Evolutionary conservation across 495 filamentous ascomycete genomes (phyloP).

Genomic region (Xylaria intraflava): DNA sequence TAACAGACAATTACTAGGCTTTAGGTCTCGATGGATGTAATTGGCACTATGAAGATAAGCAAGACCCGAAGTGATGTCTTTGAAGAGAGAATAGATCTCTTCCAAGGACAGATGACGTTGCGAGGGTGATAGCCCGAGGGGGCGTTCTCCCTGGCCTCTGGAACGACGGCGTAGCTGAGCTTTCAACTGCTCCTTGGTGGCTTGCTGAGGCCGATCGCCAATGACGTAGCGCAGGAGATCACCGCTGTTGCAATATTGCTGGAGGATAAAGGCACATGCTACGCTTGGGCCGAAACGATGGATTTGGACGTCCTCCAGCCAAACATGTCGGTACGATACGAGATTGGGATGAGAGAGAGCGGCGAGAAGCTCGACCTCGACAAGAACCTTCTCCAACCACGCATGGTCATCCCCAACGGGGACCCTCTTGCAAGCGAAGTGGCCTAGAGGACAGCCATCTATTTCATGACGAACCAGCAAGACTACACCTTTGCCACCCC

Average conservation of each 20-base stretch:
- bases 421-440: slow-evolving; percentile 95
- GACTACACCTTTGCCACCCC: slow-evolving; percentile 91
- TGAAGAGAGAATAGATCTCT: slow-evolving; percentile 94
- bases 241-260: slow-evolving; percentile 95
- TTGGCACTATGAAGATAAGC: slow-evolving; percentile 87
- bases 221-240: slow-evolving; percentile 82
- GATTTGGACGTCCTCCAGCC: slow-evolving; percentile 84
- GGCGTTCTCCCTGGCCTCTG: slow-evolving; percentile 43
- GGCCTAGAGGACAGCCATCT: slow-evolving; percentile 74
- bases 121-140: slow-evolving; percentile 37
- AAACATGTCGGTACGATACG: slow-evolving; percentile 95
- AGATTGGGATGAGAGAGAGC: slow-evolving; percentile 88
- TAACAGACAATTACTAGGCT: slow-evolving; percentile 92
- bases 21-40: slow-evolving; percentile 94
- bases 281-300: slow-evolving; percentile 84
- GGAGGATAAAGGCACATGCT: slow-evolving; percentile 91
- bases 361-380: slow-evolving; percentile 88
- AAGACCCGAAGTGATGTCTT: slow-evolving; percentile 86
- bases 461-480: slow-evolving; percentile 84
- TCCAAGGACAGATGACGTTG: slow-evolving; percentile 70
- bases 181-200: slow-evolving; percentile 76
- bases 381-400: slow-evolving; percentile 88
- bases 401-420: slow-evolving; percentile 92
- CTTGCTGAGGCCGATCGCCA: slow-evolving; percentile 51
- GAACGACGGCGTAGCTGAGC: slow-evolving; percentile 76